phyloP scores from a whole-genome alignment of 2,329 filamentous ascomycete genomes.

The Pestalotiopsis sp. region DNA sequence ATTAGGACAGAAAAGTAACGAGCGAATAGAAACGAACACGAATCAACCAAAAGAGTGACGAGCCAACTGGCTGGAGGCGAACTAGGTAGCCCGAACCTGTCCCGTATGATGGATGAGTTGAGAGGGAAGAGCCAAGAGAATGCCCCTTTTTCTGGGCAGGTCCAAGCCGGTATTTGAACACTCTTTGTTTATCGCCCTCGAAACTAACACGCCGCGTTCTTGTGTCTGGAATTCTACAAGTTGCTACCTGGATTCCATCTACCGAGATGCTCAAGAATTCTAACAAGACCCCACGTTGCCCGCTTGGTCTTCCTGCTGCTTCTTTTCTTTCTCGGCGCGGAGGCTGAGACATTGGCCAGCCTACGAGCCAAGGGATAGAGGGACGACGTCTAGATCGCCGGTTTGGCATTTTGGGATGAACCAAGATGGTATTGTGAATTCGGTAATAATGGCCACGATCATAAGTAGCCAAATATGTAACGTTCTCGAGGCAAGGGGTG shows the following conservation, averaged over 20 bases:
- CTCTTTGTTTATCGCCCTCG: background rate
- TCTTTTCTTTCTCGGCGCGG: background rate
- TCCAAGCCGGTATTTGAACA: slow-evolving; percentile 1
- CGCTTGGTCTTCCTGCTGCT: background rate
- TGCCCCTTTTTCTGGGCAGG: background rate
- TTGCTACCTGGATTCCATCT: background rate
- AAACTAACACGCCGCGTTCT: background rate
- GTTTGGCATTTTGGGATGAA: background rate
- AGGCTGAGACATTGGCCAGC: slow-evolving; percentile 9
- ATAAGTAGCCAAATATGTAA: no score
- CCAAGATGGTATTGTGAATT: background rate
- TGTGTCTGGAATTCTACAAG: background rate
- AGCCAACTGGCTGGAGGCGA: slow-evolving; percentile 16
- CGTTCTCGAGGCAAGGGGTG: no score
- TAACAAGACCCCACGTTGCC: slow-evolving; percentile 13
- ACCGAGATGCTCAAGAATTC: slow-evolving; percentile 1
- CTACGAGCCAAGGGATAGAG: background rate
- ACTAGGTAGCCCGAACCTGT: slow-evolving; percentile 18
- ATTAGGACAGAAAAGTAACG: slow-evolving; percentile 20
- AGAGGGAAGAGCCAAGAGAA: slow-evolving; percentile 11
- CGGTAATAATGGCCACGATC: no score
- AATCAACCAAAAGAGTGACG: slow-evolving; percentile 17
- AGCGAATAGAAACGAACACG: slow-evolving; percentile 26
- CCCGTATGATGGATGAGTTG: slow-evolving; percentile 19
- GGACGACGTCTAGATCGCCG: background rate